Conservation (phyloP, 768 basidiomycete genomes). For the Podaxis sp. region DNA sequence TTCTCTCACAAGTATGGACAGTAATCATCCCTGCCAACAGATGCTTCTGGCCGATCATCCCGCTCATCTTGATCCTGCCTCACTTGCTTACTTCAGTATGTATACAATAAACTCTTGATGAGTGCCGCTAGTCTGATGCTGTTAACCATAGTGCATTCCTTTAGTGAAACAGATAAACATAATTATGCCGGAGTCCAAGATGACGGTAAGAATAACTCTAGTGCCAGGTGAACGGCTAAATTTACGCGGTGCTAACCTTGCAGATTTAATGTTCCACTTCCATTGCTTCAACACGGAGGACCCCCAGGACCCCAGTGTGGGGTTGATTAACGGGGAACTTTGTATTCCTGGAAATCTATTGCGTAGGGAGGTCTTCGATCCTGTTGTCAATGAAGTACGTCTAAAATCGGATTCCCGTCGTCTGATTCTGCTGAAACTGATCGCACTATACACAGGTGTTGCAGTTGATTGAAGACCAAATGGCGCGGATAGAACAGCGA, state of each 20-base stretch:
- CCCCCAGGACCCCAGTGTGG: slow-evolving; percentile 76
- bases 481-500: slow-evolving; percentile 60
- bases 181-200: slow-evolving; percentile 70
- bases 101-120: slow-evolving; percentile 10
- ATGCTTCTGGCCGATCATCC: slow-evolving; percentile 79
- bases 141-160: slow-evolving; percentile 63
- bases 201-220: slow-evolving; percentile 53
- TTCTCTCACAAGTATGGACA: background rate
- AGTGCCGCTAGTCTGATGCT: slow-evolving; percentile 9
- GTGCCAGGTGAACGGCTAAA: slow-evolving; percentile 1
- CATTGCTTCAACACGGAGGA: slow-evolving; percentile 89
- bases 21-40: slow-evolving; percentile 19
- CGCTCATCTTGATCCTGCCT: slow-evolving; percentile 77
- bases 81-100: slow-evolving; percentile 78
- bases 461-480: slow-evolving; percentile 76
- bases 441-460: slow-evolving; percentile 53
- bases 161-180: slow-evolving; percentile 87
- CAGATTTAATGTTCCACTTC: slow-evolving; percentile 85
- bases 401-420: slow-evolving; percentile 12
- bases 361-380: slow-evolving; percentile 87
- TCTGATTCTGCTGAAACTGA: background rate
- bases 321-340: slow-evolving; percentile 80
- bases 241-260: slow-evolving; percentile 11
- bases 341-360: slow-evolving; percentile 79
- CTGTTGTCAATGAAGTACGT: slow-evolving; percentile 74